phyloP scores from a whole-genome alignment of 1,284 basidiomycete genomes.

The Ganoderma meredithae region DNA sequence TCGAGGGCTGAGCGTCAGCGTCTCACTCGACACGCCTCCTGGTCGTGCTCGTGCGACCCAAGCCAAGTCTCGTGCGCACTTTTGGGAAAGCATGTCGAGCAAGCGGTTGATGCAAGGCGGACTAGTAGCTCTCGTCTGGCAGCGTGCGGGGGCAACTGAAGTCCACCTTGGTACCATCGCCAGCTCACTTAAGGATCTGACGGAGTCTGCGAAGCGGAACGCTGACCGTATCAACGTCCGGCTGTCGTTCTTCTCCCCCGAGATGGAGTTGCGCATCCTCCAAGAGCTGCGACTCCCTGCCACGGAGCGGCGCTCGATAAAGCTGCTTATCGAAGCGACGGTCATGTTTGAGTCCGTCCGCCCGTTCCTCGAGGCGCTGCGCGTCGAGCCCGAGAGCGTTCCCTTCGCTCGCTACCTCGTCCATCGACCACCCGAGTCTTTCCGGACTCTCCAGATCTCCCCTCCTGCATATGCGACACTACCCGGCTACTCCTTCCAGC shows the following conservation, averaged over 20 bases:
- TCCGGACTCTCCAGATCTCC: slow-evolving; percentile 24
- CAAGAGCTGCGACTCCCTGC: slow-evolving; percentile 33
- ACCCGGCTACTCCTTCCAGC: slow-evolving; percentile 38
- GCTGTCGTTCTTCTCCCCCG: slow-evolving; percentile 41
- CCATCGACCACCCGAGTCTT: slow-evolving; percentile 38
- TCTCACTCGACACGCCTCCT: slow-evolving; percentile 39
- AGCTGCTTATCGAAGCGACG: slow-evolving; percentile 39
- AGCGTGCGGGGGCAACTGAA: slow-evolving; percentile 40
- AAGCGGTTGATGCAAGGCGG: slow-evolving; percentile 41
- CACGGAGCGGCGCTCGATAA: slow-evolving; percentile 38
- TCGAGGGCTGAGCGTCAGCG: slow-evolving; percentile 35
- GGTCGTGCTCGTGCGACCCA: slow-evolving; percentile 35
- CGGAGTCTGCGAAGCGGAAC: slow-evolving; percentile 34
- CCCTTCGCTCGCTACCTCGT: slow-evolving; percentile 44
- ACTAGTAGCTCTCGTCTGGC: slow-evolving; percentile 40
- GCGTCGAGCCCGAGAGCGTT: slow-evolving; percentile 39
- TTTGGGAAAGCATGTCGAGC: slow-evolving; percentile 47
- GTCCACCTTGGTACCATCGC: slow-evolving; percentile 39
- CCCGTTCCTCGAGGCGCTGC: slow-evolving; percentile 42
- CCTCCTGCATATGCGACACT: slow-evolving; percentile 38
- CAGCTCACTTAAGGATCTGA: slow-evolving; percentile 36
- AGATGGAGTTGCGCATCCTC: slow-evolving; percentile 40
- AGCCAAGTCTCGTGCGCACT: slow-evolving; percentile 30
- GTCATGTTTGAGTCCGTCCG: slow-evolving; percentile 43
- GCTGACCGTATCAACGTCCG: slow-evolving; percentile 34